Evolutionary conservation across 352 stramenopile species (phyloP).

Genomic region (Hyaloperonospora arabidopsidis): DNA sequence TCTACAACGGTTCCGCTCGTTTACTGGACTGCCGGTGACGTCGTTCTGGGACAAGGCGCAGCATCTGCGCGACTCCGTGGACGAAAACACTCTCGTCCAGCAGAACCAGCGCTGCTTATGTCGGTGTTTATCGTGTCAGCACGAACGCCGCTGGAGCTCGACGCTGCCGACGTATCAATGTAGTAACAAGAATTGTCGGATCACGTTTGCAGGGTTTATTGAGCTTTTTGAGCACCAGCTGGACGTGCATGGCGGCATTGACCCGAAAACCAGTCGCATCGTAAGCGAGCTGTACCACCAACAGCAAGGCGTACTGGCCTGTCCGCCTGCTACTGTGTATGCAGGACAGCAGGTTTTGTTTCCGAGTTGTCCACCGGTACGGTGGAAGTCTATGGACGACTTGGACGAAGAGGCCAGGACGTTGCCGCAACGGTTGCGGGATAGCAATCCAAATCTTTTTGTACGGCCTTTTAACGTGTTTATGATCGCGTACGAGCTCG

Average conservation of each 20-base stretch:
- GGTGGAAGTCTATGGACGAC: slow-evolving; percentile 39
- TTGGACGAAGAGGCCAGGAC: slow-evolving; percentile 35
- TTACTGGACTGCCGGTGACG: slow-evolving; percentile 8
- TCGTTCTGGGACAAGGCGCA: slow-evolving; percentile 2
- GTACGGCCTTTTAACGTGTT: slow-evolving; percentile 27
- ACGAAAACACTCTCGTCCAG: slow-evolving; percentile 21
- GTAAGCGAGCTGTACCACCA: slow-evolving; percentile 33
- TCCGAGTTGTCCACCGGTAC: slow-evolving; percentile 24
- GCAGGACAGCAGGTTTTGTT: slow-evolving; percentile 34
- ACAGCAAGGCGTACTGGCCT: slow-evolving; percentile 20
- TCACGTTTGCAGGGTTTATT: slow-evolving; percentile 31
- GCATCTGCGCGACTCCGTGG: slow-evolving; percentile 14
- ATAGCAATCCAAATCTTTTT: slow-evolving; percentile 6
- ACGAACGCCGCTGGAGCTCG: slow-evolving; percentile 15
- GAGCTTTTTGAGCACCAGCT: slow-evolving; percentile 56
- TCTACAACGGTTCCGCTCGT: slow-evolving; percentile 14
- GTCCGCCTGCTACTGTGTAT: slow-evolving; percentile 52
- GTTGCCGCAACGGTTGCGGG: slow-evolving; percentile 20
- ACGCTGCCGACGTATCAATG: slow-evolving; percentile 14
- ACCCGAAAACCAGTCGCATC: slow-evolving; percentile 30
- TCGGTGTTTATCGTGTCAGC: slow-evolving; percentile 10
- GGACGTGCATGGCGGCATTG: slow-evolving; percentile 36
- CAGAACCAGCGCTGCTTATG: slow-evolving; percentile 13
- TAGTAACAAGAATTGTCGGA: slow-evolving; percentile 15
- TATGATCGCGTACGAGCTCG: slow-evolving; percentile 29